Conservation (phyloP, 2,329 filamentous ascomycete species). For the Onygenales sp. region DNA sequence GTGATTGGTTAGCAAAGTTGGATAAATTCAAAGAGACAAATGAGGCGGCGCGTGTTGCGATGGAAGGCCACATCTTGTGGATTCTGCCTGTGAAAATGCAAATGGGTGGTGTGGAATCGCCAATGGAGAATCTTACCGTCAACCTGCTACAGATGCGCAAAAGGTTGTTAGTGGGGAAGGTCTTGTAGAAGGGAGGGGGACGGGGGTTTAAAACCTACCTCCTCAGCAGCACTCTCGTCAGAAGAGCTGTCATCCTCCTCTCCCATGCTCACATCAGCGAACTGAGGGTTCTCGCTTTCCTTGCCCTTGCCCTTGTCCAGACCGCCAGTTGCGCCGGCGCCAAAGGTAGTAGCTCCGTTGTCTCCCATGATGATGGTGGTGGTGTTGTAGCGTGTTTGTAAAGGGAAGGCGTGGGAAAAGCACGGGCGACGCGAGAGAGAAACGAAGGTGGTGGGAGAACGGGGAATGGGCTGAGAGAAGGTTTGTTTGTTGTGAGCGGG, state of each 20-base stretch:
- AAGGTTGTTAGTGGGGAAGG: constrained; percentile 11
- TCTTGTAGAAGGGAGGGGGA: neutral
- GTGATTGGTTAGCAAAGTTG: constrained; percentile 18
- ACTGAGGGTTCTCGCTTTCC: constrained; percentile 44
- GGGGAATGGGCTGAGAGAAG: neutral
- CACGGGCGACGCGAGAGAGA: constrained; percentile 12
- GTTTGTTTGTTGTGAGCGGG: no score
- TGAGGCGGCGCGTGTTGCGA: constrained; percentile 4
- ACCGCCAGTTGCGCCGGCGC: constrained; percentile 14
- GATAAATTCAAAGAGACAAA: neutral
- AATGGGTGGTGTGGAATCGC: neutral
- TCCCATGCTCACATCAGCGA: constrained; percentile 58
- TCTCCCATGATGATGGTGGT: constrained; percentile 1
- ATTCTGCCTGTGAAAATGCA: neutral
- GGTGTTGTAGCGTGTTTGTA: neutral
- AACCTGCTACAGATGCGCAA: constrained; percentile 14
- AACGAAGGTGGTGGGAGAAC: neutral
- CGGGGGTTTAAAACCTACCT: constrained; percentile 19
- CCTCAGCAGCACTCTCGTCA: constrained; percentile 55
- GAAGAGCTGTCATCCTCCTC: constrained; percentile 61
- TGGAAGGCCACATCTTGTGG: constrained; percentile 2
- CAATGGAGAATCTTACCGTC: constrained; percentile 14
- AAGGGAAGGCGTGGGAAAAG: constrained; percentile 4
- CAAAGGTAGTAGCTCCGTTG: neutral
- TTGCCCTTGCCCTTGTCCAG: constrained; percentile 85